Evolutionary conservation across 441 rosid species (phyloP).

Genomic region (Eruca vesicaria): DNA sequence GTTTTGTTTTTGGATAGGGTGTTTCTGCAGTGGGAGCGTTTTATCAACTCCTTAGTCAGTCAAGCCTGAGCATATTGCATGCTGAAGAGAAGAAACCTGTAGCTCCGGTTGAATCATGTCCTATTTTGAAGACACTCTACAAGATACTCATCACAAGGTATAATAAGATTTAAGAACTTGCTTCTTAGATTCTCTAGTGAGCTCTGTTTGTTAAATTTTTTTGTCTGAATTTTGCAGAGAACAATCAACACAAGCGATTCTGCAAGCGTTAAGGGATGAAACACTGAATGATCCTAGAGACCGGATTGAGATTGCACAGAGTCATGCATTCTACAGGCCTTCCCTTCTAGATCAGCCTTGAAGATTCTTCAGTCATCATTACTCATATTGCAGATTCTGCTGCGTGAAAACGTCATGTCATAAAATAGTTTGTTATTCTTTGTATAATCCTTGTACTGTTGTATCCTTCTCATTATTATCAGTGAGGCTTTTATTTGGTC

Average conservation of each 20-base stretch:
- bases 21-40: slow-evolving; percentile 79
- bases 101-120: slow-evolving; percentile 74
- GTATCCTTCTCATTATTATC: slow-evolving; percentile 18
- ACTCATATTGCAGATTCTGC: neutral
- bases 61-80: slow-evolving; percentile 52
- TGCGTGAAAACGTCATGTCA: slow-evolving; percentile 5
- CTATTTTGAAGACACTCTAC: slow-evolving; percentile 64
- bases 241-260: slow-evolving; percentile 69
- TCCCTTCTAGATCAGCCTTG: slow-evolving; percentile 89
- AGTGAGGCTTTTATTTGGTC: slow-evolving; percentile 1
- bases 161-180: neutral
- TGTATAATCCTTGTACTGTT: slow-evolving; percentile 8
- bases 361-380: slow-evolving; percentile 6
- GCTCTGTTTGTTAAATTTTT: neutral
- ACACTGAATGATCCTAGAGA: slow-evolving; percentile 94
- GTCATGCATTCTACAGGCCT: slow-evolving; percentile 92
- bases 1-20: slow-evolving; percentile 41
- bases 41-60: slow-evolving; percentile 62
- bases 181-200: neutral
- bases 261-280: slow-evolving; percentile 92
- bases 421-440: slow-evolving; percentile 1
- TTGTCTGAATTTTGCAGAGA: slow-evolving; percentile 49
- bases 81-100: slow-evolving; percentile 61
- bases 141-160: slow-evolving; percentile 66
- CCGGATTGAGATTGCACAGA: slow-evolving; percentile 92